A percentile compares a stretch with the other conserved stretches of the same genome.
These are phyloP conservation scores for Penicillium rolfsii DNA, from an alignment of 2,329 filamentous ascomycete species.

Conservation along the genomic window DNA sequence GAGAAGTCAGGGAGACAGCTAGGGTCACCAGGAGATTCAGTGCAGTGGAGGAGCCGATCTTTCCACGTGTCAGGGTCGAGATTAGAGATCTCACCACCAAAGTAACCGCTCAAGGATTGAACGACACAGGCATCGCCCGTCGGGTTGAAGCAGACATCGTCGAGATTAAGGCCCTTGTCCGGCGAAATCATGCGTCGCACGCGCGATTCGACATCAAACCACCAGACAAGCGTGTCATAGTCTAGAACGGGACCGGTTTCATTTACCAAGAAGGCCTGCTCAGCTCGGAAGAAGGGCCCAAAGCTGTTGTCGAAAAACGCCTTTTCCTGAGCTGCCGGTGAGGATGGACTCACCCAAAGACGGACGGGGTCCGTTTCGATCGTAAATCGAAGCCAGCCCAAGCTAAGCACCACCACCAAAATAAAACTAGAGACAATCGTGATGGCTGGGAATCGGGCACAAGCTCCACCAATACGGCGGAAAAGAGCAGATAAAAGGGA, in stretches of 20 bases:
- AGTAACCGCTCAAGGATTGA: constrained; percentile 90
- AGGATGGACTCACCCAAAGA: constrained; percentile 95
- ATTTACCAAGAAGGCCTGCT: constrained; percentile 93
- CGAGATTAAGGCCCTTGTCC: constrained; percentile 68
- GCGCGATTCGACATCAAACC: constrained; percentile 84
- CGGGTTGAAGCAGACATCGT: constrained; percentile 93
- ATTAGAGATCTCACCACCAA: constrained; percentile 67
- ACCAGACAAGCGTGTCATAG: constrained; percentile 89
- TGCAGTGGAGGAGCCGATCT: constrained; percentile 71
- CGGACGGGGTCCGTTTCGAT: constrained; percentile 88
- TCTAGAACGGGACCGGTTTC: constrained; percentile 78
- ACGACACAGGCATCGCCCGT: constrained; percentile 87
- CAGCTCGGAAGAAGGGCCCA: constrained; percentile 91
- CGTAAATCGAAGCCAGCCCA: constrained; percentile 87
- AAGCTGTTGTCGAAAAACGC: constrained; percentile 91
- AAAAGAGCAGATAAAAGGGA: constrained; percentile 80
- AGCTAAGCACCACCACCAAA: constrained; percentile 74
- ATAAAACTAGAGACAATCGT: constrained; percentile 79
- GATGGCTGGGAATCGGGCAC: constrained; percentile 79
- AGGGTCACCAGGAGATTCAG: constrained; percentile 70
- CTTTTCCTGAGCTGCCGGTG: constrained; percentile 88
- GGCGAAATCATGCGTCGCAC: constrained; percentile 73
- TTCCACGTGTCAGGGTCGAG: constrained; percentile 71
- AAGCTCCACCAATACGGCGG: constrained; percentile 75
- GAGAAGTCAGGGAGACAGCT: constrained; percentile 85